Evolutionary conservation across 2,329 filamentous ascomycete species (phyloP).

Genomic region (Rugonectria rugulosa): DNA sequence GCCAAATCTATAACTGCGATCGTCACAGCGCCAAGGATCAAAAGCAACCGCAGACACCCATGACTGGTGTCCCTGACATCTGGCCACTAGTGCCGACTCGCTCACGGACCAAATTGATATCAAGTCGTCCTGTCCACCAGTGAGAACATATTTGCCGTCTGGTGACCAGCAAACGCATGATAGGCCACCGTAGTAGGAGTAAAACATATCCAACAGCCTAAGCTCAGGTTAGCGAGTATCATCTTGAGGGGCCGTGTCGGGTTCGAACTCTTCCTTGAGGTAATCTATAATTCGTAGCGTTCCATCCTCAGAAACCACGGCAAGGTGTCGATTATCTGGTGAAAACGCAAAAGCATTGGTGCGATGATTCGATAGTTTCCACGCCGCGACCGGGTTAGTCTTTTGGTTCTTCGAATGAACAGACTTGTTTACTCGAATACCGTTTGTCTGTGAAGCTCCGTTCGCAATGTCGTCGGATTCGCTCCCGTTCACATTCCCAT

Average conservation of each 20-base stretch:
- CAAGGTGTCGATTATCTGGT: conserved; percentile 85
- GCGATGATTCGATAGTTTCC: conserved; percentile 90
- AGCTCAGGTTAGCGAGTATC: conserved; percentile 14
- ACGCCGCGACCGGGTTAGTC: conserved; percentile 87
- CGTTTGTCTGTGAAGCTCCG: conserved; percentile 46
- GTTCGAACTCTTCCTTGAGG: conserved; percentile 80
- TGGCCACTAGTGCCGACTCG: conserved; percentile 84
- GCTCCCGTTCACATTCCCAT: conserved; percentile 67
- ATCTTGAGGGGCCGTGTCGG: background rate
- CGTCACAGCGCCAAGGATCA: conserved; percentile 96
- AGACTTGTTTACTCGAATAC: conserved; percentile 83
- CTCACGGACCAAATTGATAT: conserved; percentile 94
- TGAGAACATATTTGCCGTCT: conserved; percentile 94
- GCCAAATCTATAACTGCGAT: conserved; percentile 93
- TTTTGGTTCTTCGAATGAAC: conserved; percentile 95
- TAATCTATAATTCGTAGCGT: conserved; percentile 91
- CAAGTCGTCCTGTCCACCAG: conserved; percentile 93
- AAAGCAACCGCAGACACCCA: conserved; percentile 96
- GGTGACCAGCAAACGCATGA: conserved; percentile 97
- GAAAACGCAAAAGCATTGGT: conserved; percentile 94
- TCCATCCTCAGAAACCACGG: conserved; percentile 91
- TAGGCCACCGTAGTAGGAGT: conserved; percentile 92
- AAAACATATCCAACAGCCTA: conserved; percentile 85
- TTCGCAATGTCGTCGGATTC: conserved; percentile 48
- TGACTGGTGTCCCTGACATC: conserved; percentile 93